Evolutionary conservation across 2,329 filamentous ascomycete genomes (phyloP).

Genomic region (Monascus ruber): DNA sequence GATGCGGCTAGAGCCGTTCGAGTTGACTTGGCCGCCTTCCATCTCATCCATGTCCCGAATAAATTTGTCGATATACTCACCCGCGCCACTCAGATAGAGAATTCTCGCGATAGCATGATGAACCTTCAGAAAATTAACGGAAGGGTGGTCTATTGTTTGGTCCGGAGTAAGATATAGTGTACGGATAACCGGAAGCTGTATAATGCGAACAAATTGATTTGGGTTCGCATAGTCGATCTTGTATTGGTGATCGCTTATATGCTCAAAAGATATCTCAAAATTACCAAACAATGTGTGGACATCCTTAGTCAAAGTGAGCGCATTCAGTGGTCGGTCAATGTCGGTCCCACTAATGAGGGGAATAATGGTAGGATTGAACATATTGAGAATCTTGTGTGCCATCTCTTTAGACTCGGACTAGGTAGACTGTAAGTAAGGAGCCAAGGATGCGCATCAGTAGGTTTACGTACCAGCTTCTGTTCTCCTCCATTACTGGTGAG

Average conservation of each 20-base stretch:
- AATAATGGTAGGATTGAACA: constrained; percentile 29
- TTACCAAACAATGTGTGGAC: constrained; percentile 20
- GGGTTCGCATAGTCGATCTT: no score
- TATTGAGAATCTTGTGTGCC: constrained; percentile 29
- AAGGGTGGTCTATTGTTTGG: constrained; percentile 20
- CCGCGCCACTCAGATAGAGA: no score
- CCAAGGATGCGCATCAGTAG: not conserved
- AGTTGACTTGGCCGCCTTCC: not conserved
- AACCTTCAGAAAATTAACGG: constrained; percentile 12
- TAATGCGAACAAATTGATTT: no score
- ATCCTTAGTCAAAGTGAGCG: constrained; percentile 20
- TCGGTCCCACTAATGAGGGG: constrained; percentile 28
- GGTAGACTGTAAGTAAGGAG: not conserved
- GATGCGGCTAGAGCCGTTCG: constrained; percentile 1
- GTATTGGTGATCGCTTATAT: no score
- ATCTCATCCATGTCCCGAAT: constrained; percentile 9
- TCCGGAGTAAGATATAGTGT: constrained; percentile 14
- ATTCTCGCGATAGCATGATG: constrained; percentile 15
- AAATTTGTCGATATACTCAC: constrained; percentile 14
- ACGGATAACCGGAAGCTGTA: no score
- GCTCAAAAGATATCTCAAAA: constrained; percentile 21
- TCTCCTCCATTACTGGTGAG: constrained; percentile 4
- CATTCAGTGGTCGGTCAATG: constrained; percentile 32
- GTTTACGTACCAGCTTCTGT: constrained; percentile 5
- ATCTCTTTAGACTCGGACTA: constrained; percentile 19